Evolutionary conservation across 371 early-diverging fungal genomes (phyloP).

Genomic region (Syncephalastrum sp.): DNA sequence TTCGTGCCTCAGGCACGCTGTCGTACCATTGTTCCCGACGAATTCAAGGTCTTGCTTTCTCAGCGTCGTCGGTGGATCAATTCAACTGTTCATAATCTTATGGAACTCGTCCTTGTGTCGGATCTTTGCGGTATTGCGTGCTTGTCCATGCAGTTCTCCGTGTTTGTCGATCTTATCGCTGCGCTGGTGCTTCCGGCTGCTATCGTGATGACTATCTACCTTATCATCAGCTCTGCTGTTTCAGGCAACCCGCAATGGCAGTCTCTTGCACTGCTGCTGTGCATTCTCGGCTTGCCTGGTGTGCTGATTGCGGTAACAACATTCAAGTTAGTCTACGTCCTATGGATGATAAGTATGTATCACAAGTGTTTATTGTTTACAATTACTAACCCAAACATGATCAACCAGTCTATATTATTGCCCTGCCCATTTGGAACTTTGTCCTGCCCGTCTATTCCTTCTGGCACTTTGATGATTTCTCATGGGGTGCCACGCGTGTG

Average conservation of each 20-base stretch:
- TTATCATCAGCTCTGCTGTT: slow-evolving; percentile 54
- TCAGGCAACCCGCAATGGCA: slow-evolving; percentile 50
- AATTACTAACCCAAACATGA: no score
- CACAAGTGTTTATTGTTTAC: no score
- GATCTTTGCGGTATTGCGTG: slow-evolving; percentile 88
- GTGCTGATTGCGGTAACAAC: slow-evolving; percentile 87
- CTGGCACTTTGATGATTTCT: slow-evolving; percentile 98
- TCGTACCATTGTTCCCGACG: slow-evolving; percentile 81
- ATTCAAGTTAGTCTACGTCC: slow-evolving; percentile 74
- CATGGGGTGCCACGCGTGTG: slow-evolving; percentile 89
- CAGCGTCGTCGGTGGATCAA: slow-evolving; percentile 95
- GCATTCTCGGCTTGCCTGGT: slow-evolving; percentile 79
- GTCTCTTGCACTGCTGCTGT: slow-evolving; percentile 66
- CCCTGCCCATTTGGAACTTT: slow-evolving; percentile 96
- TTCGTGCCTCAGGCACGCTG: slow-evolving; percentile 92
- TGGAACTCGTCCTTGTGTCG: slow-evolving; percentile 87
- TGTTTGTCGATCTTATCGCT: slow-evolving; percentile 81
- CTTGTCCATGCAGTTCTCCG: slow-evolving; percentile 88
- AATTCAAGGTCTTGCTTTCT: slow-evolving; percentile 74
- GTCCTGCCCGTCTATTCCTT: slow-evolving; percentile 90
- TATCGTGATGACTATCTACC: slow-evolving; percentile 60
- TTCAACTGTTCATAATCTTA: slow-evolving; percentile 87
- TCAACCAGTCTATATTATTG: slow-evolving; percentile 56
- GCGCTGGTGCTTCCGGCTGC: slow-evolving; percentile 86
- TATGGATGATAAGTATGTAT: slow-evolving; percentile 71